Conservation (phyloP, 73 alveolate species). For the Stentor roeselii region DNA sequence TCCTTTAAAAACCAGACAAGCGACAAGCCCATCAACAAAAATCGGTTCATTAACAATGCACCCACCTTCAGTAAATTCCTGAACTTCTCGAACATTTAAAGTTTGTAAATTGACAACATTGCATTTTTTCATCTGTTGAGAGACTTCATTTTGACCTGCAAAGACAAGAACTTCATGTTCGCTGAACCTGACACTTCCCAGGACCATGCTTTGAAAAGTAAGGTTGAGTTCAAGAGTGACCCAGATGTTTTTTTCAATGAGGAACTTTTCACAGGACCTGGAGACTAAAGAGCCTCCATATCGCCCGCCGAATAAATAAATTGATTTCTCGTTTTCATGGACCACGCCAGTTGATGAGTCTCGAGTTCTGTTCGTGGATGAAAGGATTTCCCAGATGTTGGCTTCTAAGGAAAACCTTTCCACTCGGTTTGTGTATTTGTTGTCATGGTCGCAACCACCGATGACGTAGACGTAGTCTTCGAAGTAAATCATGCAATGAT, state of each 20-base stretch:
- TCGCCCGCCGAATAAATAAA: constrained; percentile 8
- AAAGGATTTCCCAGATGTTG: not conserved
- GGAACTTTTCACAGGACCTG: not conserved
- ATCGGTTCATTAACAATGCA: not conserved
- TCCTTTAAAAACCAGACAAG: not conserved
- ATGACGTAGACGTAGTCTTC: not conserved
- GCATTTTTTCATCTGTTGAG: not conserved
- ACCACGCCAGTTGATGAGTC: constrained; percentile 10
- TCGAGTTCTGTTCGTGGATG: not conserved
- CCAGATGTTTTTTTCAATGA: not conserved
- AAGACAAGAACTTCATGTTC: not conserved
- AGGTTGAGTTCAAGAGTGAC: not conserved
- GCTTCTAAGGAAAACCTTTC: not conserved
- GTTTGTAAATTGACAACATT: not conserved
- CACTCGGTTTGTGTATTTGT: not conserved
- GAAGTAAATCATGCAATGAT: not conserved
- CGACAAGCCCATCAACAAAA: not conserved
- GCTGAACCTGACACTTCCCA: not conserved
- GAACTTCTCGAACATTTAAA: not conserved
- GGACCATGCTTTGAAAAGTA: not conserved
- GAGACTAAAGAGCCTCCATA: not conserved
- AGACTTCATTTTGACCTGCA: constrained; percentile 3
- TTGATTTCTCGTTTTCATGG: not conserved
- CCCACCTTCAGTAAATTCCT: not conserved
- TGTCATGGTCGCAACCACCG: constrained; percentile 17